Base-by-base conservation (phyloP, 805 yeast genomes). In the Wickerhamomyces sydowiorum region DNA sequence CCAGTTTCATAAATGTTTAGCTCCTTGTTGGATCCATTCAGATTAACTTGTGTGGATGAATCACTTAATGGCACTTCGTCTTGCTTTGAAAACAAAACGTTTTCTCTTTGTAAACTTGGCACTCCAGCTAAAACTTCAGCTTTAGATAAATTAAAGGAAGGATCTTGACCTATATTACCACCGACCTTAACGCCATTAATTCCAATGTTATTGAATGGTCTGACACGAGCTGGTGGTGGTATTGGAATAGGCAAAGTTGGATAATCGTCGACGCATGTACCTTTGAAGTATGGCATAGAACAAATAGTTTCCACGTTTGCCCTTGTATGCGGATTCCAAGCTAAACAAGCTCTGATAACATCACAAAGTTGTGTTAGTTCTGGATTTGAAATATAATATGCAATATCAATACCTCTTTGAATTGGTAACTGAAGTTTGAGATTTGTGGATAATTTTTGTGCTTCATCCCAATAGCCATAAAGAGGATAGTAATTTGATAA, bases 401-500 rank as follows among this genome's bases (percentile, higher is more conserved):
- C 64, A 10, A 81, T 62, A 9, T 65, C 64, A 3, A 67, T 49
- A 1, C 90, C 88, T 28, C 62, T 65, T n/a, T 67, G 64, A 37
- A 61, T 61, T 0, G 91, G 90, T 19, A 83, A 65, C 32, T 60
- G 57, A 39, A 84, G 66, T 3, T 86, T 86, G 29, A 82, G 56
- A 10, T 69, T 65, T 2, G 67, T 55, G 0, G 85, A 77, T 41
- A 85, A 65, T 8, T 44, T 43, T 33, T 60, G 63, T 1, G 87
- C 88, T 27, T 79, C 80, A 34, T 70, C 71, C 96, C 96, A 86
- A 43, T 64, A 70, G 0, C 95, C 95, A 15, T 95, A 95, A 30
- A 76, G 62, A 3, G 81, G 83, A 23, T 41, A 44, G 40, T 59
- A 56, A n/a, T 48, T 45, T 7, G 46, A 54, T 25, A 55, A 48